Evolutionary conservation across 1,284 basidiomycete genomes (phyloP).

Genomic region (Fomitopsis betulina): DNA sequence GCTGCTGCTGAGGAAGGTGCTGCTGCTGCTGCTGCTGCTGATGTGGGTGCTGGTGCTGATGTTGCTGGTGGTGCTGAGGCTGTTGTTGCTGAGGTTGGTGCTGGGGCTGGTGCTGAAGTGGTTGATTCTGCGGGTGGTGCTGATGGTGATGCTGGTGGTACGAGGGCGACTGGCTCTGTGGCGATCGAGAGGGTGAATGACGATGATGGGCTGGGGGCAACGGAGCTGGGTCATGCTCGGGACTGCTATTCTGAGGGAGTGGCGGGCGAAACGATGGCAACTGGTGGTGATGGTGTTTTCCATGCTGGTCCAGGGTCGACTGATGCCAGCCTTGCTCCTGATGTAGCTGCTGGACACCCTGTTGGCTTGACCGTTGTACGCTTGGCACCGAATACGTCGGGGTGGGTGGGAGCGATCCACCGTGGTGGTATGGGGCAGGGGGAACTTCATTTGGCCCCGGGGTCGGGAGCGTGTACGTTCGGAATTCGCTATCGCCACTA

Average conservation of each 20-base stretch:
- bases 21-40: constrained; percentile 3
- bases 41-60: constrained; percentile 14
- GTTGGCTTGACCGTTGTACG: background rate
- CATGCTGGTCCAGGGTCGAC: constrained; percentile 9
- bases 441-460: constrained; percentile 53
- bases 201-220: constrained; percentile 4
- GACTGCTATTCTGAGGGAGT: constrained; percentile 13
- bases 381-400: constrained; percentile 14
- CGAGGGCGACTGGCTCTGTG: background rate
- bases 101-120: constrained; percentile 20
- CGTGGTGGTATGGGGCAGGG: constrained; percentile 33
- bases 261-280: constrained; percentile 8
- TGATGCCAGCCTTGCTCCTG: background rate
- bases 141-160: constrained; percentile 1
- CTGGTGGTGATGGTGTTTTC: constrained; percentile 4
- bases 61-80: constrained; percentile 2
- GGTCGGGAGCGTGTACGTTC: constrained; percentile 44
- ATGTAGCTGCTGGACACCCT: background rate
- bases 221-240: constrained; percentile 7
- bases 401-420: constrained; percentile 27
- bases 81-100: constrained; percentile 7
- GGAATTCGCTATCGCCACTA: constrained; percentile 18
- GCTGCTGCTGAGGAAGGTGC: constrained; percentile 17
- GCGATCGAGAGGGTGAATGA: constrained; percentile 10
- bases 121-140: constrained; percentile 11